Base-by-base conservation (phyloP, 495 filamentous ascomycete species). In the Xylona heveae region DNA sequence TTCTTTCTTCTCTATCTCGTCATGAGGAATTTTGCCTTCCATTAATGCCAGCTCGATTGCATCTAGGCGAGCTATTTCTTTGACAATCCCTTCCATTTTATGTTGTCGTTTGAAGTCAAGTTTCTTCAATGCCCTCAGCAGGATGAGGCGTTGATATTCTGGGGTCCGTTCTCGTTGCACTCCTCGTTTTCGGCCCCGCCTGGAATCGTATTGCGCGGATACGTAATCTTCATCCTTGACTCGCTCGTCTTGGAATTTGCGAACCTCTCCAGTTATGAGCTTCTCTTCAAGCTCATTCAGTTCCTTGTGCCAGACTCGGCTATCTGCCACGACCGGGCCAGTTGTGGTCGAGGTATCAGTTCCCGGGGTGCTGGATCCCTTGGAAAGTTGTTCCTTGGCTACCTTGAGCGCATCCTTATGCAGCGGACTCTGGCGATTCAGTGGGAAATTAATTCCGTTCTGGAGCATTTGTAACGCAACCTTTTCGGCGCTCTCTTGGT, bases 401-500 rank as follows among this genome's bases (percentile, higher is more conserved):
- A 31, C 36, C 17, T 43, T 21, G 1, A 46, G 50, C 2, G 46
- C 50, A 4, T 41, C n/a, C n/a, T 42, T 22, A 7, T 51, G 17
- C 9, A 45, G 36, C 3, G 40, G 33, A 15, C 18, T 9, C 38
- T 51, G 50, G 33, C 65, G 49, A n/a, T 44, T 40, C 1, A 40
- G 20, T 1, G 61, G 64, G 16, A 53, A 46, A 17, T 38, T 15
- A 12, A 64, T 42, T 14, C 48, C 45, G 4, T 46, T 34, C 25
- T 57, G 43, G 8, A 45, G 40, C 24, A 49, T 43, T 17, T 49
- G 36, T 33, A 57, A 41, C 4, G 54, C 42, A 20, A 61, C 54
- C 13, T 49, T 48, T 7, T 47, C 41, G 4, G 52, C 44, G 24
- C 45, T 53, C 6, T 50, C 37, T 0, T 50, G 14, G 0, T 55